Evolutionary conservation across 345 rosid genomes (phyloP), one percentile per base, ranked within the genome.

Genomic region (Boechera retrofracta): DNA sequence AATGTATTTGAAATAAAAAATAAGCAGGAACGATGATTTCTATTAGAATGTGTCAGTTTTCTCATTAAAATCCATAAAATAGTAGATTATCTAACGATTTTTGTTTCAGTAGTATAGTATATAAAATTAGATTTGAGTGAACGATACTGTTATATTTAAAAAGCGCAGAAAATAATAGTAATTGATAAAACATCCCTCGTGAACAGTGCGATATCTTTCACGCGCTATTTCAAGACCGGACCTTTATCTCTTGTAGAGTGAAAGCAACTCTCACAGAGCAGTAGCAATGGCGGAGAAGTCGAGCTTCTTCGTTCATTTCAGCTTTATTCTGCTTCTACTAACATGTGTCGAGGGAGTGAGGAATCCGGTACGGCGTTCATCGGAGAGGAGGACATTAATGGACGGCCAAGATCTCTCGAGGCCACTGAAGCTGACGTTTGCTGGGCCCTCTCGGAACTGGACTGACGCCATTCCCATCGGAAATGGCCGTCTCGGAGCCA

Each of bases 401-500:
- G 80, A 64, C 35, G 83, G 72, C 42, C 66, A 73, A 6, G 87
- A 74, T 49, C 77, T 52, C 42, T 75, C 85, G 9, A 78, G 54
- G 72, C 87, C 91, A 7, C 73, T 91, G 57, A 91, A 86, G 85
- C 71, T 92, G 44, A 86, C 82, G 4, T 95, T 92, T 72, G 44
- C 42, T 39, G 92, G 82, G 41, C 97, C 98, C 0, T 92, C 97
- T 39, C 77, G 87, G 68, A 79, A 87, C 72, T 95, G 93, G 92
- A 92, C 97, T 5, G 98, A 95, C 67, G 87, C 98, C 16, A 82
- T 88, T 76, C 98, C 98, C 7, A 82, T 92, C 32, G 96, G 96
- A 0, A 95, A 95, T 85, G 98, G 98, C 28, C 91, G 98, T 10
- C 78, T 95, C 12, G 99, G 97, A 38, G 99, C 98, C 35, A 92